These are phyloP conservation scores for Tuber microsphaerosporum DNA, from an alignment of 495 filamentous ascomycete species.

Conservation along the genomic window DNA sequence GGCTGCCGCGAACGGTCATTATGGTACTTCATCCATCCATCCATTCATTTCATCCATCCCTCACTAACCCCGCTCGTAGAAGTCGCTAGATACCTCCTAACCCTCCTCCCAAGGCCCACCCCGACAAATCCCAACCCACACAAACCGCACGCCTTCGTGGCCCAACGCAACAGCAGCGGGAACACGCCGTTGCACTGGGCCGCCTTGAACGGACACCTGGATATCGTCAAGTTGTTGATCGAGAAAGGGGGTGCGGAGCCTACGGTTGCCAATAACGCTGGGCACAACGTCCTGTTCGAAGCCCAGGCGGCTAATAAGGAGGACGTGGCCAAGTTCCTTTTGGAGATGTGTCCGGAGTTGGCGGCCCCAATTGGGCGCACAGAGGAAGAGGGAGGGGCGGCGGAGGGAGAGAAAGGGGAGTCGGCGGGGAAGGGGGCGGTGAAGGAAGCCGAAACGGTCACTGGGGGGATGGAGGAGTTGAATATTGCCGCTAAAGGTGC, in stretches of 20 bases:
- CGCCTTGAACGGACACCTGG: constrained; percentile 75
- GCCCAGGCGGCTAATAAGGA: constrained; percentile 66
- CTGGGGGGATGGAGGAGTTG: constrained; percentile 11
- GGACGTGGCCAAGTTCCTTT: constrained; percentile 60
- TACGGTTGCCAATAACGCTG: constrained; percentile 66
- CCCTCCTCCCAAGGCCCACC: constrained; percentile 42
- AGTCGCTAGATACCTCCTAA: constrained; percentile 49
- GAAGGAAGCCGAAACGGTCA: not conserved
- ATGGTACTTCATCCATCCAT: constrained; percentile 51
- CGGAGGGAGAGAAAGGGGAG: constrained; percentile 6
- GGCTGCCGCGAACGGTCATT: constrained; percentile 80
- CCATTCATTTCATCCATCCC: not conserved
- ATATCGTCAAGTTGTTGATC: constrained; percentile 66
- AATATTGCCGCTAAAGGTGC: constrained; percentile 16
- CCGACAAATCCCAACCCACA: constrained; percentile 37
- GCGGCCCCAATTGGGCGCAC: constrained; percentile 42
- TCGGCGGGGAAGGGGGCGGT: not conserved
- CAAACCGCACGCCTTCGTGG: constrained; percentile 51
- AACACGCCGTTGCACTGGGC: constrained; percentile 94
- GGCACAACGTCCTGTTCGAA: constrained; percentile 77
- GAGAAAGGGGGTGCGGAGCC: constrained; percentile 63
- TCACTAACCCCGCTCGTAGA: constrained; percentile 39
- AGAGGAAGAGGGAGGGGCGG: constrained; percentile 46
- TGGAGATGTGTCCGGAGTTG: constrained; percentile 46
- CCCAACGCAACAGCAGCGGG: constrained; percentile 61